Percentiles rank a stretch among this genome's conserved stretches.
Evolutionary conservation across 495 filamentous ascomycete species (phyloP).

Genomic region (Penicillium malachiteum): DNA sequence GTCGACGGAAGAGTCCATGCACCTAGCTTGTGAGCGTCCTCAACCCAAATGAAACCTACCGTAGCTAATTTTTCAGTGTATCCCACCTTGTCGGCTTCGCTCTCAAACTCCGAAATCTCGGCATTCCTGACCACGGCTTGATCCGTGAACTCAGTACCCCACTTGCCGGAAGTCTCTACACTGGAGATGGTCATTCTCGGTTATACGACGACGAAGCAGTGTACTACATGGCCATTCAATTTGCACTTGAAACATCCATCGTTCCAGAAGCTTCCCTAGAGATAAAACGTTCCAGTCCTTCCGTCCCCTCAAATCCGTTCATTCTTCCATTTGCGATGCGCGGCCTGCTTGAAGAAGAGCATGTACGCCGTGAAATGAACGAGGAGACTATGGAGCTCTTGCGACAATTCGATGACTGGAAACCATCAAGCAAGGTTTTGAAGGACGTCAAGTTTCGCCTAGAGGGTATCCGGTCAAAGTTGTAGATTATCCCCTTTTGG

Average conservation of each 20-base stretch:
- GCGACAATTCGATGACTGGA: conserved; percentile 90
- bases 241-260: conserved; percentile 79
- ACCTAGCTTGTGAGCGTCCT: conserved; percentile 71
- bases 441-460: conserved; percentile 96
- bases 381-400: conserved; percentile 78
- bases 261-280: conserved; percentile 53
- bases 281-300: conserved; percentile 50
- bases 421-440: conserved; percentile 79
- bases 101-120: conserved; percentile 88
- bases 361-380: conserved; percentile 75
- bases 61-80: conserved; percentile 49
- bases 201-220: conserved; percentile 90
- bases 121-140: conserved; percentile 87
- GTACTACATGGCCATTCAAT: conserved; percentile 81
- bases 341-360: conserved; percentile 87
- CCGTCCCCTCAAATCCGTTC: conserved; percentile 70
- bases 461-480: conserved; percentile 84
- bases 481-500: conserved; percentile 39
- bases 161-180: conserved; percentile 86
- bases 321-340: conserved; percentile 92
- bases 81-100: conserved; percentile 91
- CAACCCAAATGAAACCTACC: neutral
- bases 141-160: conserved; percentile 86
- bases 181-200: conserved; percentile 88
- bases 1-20: conserved; percentile 91